Evolutionary conservation across 192 early-diverging fungal genomes (phyloP).

Genomic region (Mortierella alpina): DNA sequence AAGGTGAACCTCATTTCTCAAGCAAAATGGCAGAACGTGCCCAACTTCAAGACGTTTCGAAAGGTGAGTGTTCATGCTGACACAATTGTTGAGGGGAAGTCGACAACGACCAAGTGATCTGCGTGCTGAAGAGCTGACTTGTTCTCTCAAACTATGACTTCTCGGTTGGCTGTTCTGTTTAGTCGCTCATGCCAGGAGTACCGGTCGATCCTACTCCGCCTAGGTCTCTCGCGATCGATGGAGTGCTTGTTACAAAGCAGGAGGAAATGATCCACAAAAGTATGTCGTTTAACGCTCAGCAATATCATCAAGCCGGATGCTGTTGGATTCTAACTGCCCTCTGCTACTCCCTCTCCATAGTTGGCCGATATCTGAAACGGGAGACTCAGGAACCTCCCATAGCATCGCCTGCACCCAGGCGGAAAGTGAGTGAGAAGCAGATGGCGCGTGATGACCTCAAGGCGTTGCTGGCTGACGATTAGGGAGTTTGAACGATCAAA

Average conservation of each 20-base stretch:
- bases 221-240: conserved; percentile 15
- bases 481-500: background rate
- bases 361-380: conserved; percentile 20
- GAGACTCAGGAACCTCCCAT: conserved; percentile 6
- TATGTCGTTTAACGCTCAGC: conserved; percentile 11
- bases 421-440: conserved; percentile 26
- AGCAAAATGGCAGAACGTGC: conserved; percentile 40
- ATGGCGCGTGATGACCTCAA: conserved; percentile 30
- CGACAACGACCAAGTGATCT: background rate
- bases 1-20: background rate
- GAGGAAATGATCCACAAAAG: conserved; percentile 13
- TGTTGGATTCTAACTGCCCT: background rate
- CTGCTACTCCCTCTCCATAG: background rate
- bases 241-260: conserved; percentile 16
- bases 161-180: background rate
- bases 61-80: conserved; percentile 4
- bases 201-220: background rate
- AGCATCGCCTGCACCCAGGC: background rate
- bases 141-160: background rate
- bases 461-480: conserved; percentile 19
- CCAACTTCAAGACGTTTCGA: conserved; percentile 47
- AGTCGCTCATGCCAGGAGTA: conserved; percentile 32
- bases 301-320: background rate
- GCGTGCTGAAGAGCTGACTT: background rate
- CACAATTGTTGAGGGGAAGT: background rate